Percentiles rank a stretch among this genome's conserved stretches.
Evolutionary conservation across 2,329 filamentous ascomycete species (phyloP).

Genomic region (Ophiosphaerella narmari): DNA sequence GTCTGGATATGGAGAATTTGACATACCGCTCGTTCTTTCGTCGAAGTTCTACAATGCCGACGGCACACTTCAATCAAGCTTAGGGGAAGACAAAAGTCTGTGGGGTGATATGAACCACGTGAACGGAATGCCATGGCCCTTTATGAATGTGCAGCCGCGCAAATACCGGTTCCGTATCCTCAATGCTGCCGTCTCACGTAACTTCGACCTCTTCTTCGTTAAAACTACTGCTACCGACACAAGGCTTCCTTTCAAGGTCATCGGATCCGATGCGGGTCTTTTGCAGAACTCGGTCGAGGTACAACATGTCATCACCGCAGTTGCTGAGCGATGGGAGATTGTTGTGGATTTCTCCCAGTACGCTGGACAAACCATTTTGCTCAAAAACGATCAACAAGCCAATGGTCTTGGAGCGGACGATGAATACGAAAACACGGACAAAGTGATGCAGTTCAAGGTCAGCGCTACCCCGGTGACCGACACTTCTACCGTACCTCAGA

Average conservation of each 20-base stretch:
- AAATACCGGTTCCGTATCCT: slow-evolving; percentile 63
- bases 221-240: slow-evolving; percentile 36
- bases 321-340: slow-evolving; percentile 63
- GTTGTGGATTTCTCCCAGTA: slow-evolving; percentile 60
- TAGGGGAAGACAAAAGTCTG: slow-evolving; percentile 52
- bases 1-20: slow-evolving; percentile 53
- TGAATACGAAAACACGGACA: slow-evolving; percentile 54
- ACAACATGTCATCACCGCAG: slow-evolving; percentile 52
- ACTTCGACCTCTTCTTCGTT: slow-evolving; percentile 56
- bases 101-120: slow-evolving; percentile 63
- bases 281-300: slow-evolving; percentile 47
- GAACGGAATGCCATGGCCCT: slow-evolving; percentile 64
- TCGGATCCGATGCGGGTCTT: slow-evolving; percentile 57
- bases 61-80: slow-evolving; percentile 52
- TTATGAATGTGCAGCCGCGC: slow-evolving; percentile 59
- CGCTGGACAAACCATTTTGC: slow-evolving; percentile 55
- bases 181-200: slow-evolving; percentile 45
- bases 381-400: slow-evolving; percentile 49
- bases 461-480: slow-evolving; percentile 35
- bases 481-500: slow-evolving; percentile 28
- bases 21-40: slow-evolving; percentile 58
- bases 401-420: slow-evolving; percentile 48
- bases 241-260: slow-evolving; percentile 57
- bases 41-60: slow-evolving; percentile 60
- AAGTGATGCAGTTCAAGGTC: slow-evolving; percentile 51